phyloP scores from a whole-genome alignment of 2,329 filamentous ascomycete genomes.

The Fusarium stilboides region DNA sequence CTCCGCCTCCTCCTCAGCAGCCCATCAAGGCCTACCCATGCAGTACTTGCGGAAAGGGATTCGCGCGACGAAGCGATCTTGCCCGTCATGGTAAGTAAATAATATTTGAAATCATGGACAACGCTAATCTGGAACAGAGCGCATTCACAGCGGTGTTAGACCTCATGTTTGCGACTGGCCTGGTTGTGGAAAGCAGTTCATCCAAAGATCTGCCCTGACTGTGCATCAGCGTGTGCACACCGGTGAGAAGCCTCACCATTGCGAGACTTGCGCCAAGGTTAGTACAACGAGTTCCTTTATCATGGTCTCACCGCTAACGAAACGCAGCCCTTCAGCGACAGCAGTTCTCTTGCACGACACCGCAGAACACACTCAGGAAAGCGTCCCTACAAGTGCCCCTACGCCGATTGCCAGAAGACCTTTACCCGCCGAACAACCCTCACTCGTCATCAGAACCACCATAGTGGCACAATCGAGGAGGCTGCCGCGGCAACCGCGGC shows the following conservation, averaged over 20 bases:
- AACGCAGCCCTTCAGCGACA: conserved; percentile 92
- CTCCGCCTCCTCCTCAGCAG: conserved; percentile 54
- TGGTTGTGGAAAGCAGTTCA: conserved; percentile 95
- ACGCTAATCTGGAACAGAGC: conserved; percentile 74
- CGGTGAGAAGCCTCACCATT: conserved; percentile 98
- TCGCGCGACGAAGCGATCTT: conserved; percentile 93
- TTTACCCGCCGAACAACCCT: conserved; percentile 96
- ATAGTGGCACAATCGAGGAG: conserved; percentile 95
- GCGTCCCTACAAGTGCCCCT: conserved; percentile 96
- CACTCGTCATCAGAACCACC: conserved; percentile 95
- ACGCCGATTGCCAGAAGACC: conserved; percentile 97
- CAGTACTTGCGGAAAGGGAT: conserved; percentile 90
- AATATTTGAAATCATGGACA: background rate
- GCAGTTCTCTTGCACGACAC: conserved; percentile 92
- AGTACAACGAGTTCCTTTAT: conserved; percentile 42
- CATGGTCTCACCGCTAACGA: conserved; percentile 24
- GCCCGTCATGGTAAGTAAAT: conserved; percentile 86
- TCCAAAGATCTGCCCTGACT: conserved; percentile 94
- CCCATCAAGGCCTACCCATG: conserved; percentile 84
- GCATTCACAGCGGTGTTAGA: conserved; percentile 92
- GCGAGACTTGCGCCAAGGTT: conserved; percentile 96
- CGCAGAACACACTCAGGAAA: conserved; percentile 96
- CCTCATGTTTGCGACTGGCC: conserved; percentile 94
- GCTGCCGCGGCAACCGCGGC: conserved; percentile 90
- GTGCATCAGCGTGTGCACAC: conserved; percentile 97